phyloP scores from a whole-genome alignment of 2,329 filamentous ascomycete genomes.

The Aspergillus candidus region DNA sequence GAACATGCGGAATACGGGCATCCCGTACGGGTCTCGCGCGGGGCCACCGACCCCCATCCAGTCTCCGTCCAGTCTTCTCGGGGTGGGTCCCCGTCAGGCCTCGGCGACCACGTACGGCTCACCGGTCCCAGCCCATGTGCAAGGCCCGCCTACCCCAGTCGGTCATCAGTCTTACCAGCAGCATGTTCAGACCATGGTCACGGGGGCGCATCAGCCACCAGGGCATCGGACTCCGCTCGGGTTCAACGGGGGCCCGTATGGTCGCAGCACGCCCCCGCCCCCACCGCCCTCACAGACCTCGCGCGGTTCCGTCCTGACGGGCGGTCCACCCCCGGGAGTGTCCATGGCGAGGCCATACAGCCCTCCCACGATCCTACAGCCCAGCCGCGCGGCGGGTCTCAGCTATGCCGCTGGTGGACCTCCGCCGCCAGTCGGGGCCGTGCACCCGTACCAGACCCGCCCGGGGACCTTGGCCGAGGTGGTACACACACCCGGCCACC shows the following conservation, averaged over 20 bases:
- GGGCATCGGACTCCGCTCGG: slow-evolving; percentile 29
- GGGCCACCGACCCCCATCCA: slow-evolving; percentile 27
- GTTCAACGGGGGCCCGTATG: slow-evolving; percentile 25
- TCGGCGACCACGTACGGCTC: slow-evolving; percentile 23
- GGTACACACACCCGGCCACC: slow-evolving; percentile 20
- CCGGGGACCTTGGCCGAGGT: slow-evolving; percentile 21
- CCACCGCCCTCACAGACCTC: slow-evolving; percentile 25
- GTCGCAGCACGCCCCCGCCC: slow-evolving; percentile 31
- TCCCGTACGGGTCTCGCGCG: slow-evolving; percentile 27
- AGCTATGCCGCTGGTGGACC: slow-evolving; percentile 25
- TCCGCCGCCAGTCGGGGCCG: slow-evolving; percentile 14
- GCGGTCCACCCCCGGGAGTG: slow-evolving; percentile 21
- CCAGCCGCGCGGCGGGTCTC: slow-evolving; percentile 23
- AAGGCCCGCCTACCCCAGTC: slow-evolving; percentile 12
- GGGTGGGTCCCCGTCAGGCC: slow-evolving; percentile 24
- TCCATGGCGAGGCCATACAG: slow-evolving; percentile 34
- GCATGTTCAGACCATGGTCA: slow-evolving; percentile 35
- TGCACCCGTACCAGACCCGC: slow-evolving; percentile 25
- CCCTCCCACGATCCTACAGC: slow-evolving; percentile 31
- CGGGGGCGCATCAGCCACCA: slow-evolving; percentile 29
- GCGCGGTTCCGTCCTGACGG: slow-evolving; percentile 19
- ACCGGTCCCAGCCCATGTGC: slow-evolving; percentile 18
- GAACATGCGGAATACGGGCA: slow-evolving; percentile 22
- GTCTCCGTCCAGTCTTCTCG: slow-evolving; percentile 24
- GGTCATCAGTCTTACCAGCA: slow-evolving; percentile 31